Conservation (phyloP, 2,329 filamentous ascomycete species). For the Colletotrichum sidae region DNA sequence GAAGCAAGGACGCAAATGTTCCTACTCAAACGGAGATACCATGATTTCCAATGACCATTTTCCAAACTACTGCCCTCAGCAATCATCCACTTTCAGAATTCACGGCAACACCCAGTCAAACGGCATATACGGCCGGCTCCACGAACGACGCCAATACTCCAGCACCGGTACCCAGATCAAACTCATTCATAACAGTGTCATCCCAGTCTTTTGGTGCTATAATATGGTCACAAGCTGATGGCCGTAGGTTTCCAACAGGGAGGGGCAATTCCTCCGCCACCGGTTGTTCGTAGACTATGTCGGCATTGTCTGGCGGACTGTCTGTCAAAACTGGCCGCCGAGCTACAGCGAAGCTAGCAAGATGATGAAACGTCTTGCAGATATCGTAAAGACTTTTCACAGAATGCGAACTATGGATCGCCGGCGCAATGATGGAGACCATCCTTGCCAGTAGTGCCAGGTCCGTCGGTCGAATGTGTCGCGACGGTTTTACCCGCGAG, state of each 20-base stretch:
- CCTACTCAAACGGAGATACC: too few species aligned
- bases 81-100: too few species aligned
- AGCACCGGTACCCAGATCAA: constrained; percentile 10
- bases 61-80: too few species aligned
- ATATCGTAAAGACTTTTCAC: not conserved
- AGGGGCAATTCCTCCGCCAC: not conserved
- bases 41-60: too few species aligned
- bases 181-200: not conserved
- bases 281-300: not conserved
- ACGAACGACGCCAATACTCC: constrained; percentile 11
- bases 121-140: constrained; percentile 4
- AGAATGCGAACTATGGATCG: not conserved
- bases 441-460: not conserved
- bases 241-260: not conserved
- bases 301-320: not conserved
- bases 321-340: not conserved
- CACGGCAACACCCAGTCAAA: not conserved
- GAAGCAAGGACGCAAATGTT: too few species aligned
- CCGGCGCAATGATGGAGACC: not conserved
- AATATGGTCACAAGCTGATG: constrained; percentile 2
- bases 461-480: constrained; percentile 1
- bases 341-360: constrained; percentile 10
- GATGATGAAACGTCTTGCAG: constrained; percentile 10
- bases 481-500: constrained; percentile 11
- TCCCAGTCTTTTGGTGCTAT: constrained; percentile 7